Base-by-base conservation (phyloP, 106 monocot species). In the Dioscorea zingiberensis region DNA sequence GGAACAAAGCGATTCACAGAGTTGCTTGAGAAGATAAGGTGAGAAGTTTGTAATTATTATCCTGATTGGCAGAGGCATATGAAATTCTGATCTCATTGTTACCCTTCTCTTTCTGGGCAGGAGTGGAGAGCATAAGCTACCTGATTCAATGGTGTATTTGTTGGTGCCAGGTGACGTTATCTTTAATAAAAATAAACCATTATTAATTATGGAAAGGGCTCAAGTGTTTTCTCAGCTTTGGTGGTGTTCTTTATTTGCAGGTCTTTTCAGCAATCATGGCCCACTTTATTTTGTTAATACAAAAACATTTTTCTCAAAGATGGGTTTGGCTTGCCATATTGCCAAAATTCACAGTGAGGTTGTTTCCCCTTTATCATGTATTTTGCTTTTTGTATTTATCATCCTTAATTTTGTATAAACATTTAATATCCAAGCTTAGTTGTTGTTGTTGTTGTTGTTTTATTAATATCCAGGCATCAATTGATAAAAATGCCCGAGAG, bases 321-420 rank as follows among this genome's bases (percentile, higher is more conserved):
- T 89, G 93, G 93, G 98, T 60, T 71, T 98, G 53, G 56, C 82
- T 51, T 98, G 98, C 59, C 98, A 98, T 60, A 98, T 98, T 58
- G 93, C 93, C 15, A 98, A 87, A 58, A 98, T 98, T 70, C 98
- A 98, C 59, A 93, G 93, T 62, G 98, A 98, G 93, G 93, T 93
- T 71, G 32, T 58, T 22, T 45, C 44, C 32, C 17, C 22, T 10
- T 30, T 6, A 38, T 38, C 38, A 4, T 55, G 21, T 12, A 14
- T 46, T 3, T n/a, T 73, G 24, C 13, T 3, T 38, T 32, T 53
- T 17, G 18, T 53, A 19, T 26, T 28, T 51, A 49, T 60, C 48
- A 13, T 45, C 10, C 38, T n/a, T 71, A 32, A 27, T 62, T 28
- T 14, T 25, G 3, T 32, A 38, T 32, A 8, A 27, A 60, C 8